Base-by-base conservation (phyloP, 768 basidiomycete genomes). In the Trametes cinnabarina region DNA sequence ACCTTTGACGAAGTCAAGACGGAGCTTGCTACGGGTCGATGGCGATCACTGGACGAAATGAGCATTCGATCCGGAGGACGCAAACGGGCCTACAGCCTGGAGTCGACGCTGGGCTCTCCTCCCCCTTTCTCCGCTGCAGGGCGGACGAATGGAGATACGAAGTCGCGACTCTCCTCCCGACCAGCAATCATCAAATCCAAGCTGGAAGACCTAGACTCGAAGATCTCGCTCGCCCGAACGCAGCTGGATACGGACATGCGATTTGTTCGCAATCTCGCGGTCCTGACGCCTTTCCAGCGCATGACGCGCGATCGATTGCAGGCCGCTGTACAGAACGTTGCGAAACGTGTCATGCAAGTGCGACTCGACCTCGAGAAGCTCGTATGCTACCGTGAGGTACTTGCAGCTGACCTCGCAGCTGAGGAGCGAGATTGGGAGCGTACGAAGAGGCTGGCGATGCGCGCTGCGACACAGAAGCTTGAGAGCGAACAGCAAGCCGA, bases 1-100 rank as follows among this genome's bases (percentile, higher is more conserved):
- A 91, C 91, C 0, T 94, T 94, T 68, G 86, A 92, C 63, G 82
- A 86, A 65, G 90, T 95, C 66, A 94, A 94, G 72, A 88, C 90
- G 1, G 87, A 91, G 65, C 76, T 94, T 48, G 90, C 88, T 0
- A 79, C 87, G 23, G 78, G 77, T 1, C 72, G 72, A 15, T 57
- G 70, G 63, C 64, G 71, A 61, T 62, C 72, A 35, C 55, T 70
- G 53, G 67, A 76, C 65, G 67, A 73, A 19, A 57, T 65, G 35
- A 65, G 61, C 32, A 60, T 66, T 34, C 64, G 64, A 30, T 60
- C 65, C 7, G 61, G 58, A 20, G 66, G 62, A 12, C 66, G 71
- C 10, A 69, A 68, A 11, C 71, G 72, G n/a, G 70, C 72, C 7
- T 64, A 66, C 34, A 73, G 73, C 52, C 63, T 73, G 19, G 73